Conservation (phyloP, 2,329 filamentous ascomycete species). For the Zasmidium angulare region DNA sequence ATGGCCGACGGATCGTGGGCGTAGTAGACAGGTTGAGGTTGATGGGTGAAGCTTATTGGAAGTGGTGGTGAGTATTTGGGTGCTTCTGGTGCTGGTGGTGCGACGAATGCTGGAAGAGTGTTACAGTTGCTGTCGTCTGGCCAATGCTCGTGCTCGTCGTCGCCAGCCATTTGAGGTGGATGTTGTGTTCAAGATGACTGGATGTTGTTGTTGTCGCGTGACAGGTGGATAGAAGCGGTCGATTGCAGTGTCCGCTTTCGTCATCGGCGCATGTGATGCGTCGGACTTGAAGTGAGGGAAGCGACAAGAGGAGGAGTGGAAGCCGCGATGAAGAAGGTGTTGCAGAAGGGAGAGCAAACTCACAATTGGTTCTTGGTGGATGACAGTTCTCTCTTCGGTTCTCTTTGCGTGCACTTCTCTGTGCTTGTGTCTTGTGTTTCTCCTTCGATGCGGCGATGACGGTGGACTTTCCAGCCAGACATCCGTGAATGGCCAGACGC, state of each 20-base stretch:
- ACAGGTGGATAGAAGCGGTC: not conserved
- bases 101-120: constrained; percentile 8
- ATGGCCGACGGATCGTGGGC: constrained; percentile 11
- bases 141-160: constrained; percentile 34
- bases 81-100: constrained; percentile 18
- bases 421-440: not conserved
- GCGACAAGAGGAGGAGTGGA: not conserved
- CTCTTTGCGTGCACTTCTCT: not conserved
- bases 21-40: constrained; percentile 22
- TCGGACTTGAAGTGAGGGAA: constrained; percentile 1
- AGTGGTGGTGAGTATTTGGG: constrained; percentile 11
- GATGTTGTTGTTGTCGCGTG: not conserved
- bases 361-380: not conserved
- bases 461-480: constrained; percentile 28
- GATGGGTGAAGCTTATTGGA: constrained; percentile 13
- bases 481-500: constrained; percentile 31
- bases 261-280: not conserved
- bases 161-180: constrained; percentile 3
- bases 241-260: not conserved
- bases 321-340: not conserved
- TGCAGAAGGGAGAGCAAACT: not conserved
- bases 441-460: constrained; percentile 15
- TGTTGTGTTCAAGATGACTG: not conserved
- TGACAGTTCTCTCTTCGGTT: not conserved
- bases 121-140: constrained; percentile 25